Conservation (phyloP, 306 rosid species). For the Vigna reflexopilosa region DNA sequence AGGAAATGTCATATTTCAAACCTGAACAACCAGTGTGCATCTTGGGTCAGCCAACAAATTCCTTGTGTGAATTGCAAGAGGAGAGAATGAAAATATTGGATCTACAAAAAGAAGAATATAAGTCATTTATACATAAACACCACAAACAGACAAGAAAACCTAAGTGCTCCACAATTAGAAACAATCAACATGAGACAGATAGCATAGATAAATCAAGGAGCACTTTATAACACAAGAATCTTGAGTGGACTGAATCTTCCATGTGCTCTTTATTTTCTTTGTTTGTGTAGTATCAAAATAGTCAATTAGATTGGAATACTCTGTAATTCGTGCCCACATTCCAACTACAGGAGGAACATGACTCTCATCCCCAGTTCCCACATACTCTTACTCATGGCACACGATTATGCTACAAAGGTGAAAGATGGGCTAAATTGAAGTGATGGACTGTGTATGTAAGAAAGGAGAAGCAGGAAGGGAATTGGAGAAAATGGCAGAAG, state of each 20-base stretch:
- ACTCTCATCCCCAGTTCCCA: constrained; percentile 4
- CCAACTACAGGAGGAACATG: constrained; percentile 20
- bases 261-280: neutral
- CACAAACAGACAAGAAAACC: constrained; percentile 25
- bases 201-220: constrained; percentile 8
- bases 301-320: neutral
- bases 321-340: neutral
- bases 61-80: constrained; percentile 96
- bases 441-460: constrained; percentile 1
- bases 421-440: neutral
- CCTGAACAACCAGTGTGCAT: constrained; percentile 99
- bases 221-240: constrained; percentile 23
- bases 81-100: constrained; percentile 97
- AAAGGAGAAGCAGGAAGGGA: neutral
- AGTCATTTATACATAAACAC: constrained; percentile 20
- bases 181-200: constrained; percentile 8
- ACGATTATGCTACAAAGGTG: neutral
- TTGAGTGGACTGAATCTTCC: constrained; percentile 3
- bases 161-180: constrained; percentile 11
- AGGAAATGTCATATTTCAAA: constrained; percentile 50
- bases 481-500: no score
- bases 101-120: constrained; percentile 56
- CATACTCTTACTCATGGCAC: neutral
- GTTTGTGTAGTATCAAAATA: neutral
- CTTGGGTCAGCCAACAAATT: constrained; percentile 94